phyloP scores from a whole-genome alignment of 257 asterid genomes.

The Ajuga chamaepitys region DNA sequence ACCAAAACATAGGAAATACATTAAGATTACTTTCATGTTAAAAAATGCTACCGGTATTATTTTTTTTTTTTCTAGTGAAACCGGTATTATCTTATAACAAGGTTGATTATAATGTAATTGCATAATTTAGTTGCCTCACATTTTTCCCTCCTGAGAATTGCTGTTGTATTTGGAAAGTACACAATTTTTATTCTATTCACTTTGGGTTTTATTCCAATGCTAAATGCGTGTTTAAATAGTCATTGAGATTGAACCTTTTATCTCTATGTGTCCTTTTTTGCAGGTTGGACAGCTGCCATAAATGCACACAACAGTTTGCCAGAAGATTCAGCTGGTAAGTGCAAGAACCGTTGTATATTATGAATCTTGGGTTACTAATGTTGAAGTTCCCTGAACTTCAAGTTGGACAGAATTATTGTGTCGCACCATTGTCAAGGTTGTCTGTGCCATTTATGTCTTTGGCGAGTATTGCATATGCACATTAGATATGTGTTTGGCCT shows the following conservation, averaged over 20 bases:
- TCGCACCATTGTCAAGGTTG: neutral
- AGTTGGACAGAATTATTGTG: neutral
- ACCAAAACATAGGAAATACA: neutral
- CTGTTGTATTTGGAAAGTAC: neutral
- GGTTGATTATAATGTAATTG: neutral
- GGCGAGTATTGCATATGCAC: neutral
- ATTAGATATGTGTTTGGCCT: neutral
- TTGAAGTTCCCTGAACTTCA: neutral
- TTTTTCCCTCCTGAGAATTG: slow-evolving; percentile 4
- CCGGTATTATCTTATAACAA: neutral
- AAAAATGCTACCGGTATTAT: neutral
- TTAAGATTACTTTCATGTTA: neutral
- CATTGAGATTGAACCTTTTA: slow-evolving; percentile 11
- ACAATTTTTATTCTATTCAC: neutral
- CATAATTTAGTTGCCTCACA: neutral
- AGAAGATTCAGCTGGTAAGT: slow-evolving; percentile 76
- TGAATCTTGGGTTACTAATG: neutral
- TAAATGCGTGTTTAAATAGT: neutral
- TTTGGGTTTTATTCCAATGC: neutral
- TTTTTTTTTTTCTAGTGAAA: no score
- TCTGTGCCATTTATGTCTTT: neutral
- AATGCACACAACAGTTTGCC: slow-evolving; percentile 61
- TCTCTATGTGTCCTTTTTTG: slow-evolving; percentile 15
- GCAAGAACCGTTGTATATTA: slow-evolving; percentile 10
- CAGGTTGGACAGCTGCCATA: slow-evolving; percentile 87